Evolutionary conservation across 2,329 filamentous ascomycete species (phyloP).

Genomic region (Aspergillus melleus): DNA sequence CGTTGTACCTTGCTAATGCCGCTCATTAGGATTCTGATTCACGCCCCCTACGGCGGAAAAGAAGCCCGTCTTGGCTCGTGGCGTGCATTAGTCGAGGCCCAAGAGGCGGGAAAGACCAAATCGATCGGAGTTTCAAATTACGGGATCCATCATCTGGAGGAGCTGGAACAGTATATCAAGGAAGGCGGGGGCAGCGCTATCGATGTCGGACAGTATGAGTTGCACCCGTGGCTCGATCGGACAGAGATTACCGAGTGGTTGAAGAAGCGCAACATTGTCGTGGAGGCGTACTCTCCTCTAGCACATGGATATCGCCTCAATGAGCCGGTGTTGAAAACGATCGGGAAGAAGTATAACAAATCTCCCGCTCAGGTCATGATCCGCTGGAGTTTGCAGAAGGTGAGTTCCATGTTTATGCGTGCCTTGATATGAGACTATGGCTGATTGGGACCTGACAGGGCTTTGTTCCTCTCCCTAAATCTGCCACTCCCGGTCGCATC

Average conservation of each 20-base stretch:
- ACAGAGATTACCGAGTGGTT: slow-evolving; percentile 66
- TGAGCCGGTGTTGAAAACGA: slow-evolving; percentile 60
- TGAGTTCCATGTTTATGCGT: slow-evolving; percentile 39
- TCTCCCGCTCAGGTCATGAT: slow-evolving; percentile 73
- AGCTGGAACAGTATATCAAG: slow-evolving; percentile 57
- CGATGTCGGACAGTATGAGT: slow-evolving; percentile 76
- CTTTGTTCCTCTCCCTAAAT: slow-evolving; percentile 65
- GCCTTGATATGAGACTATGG: slow-evolving; percentile 2
- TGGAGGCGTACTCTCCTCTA: slow-evolving; percentile 80
- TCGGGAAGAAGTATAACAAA: slow-evolving; percentile 69
- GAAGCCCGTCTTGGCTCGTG: slow-evolving; percentile 69
- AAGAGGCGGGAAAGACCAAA: slow-evolving; percentile 68
- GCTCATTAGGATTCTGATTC: slow-evolving; percentile 59
- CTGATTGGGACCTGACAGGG: slow-evolving; percentile 41
- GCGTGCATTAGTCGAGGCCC: slow-evolving; percentile 74
- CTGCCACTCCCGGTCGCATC: slow-evolving; percentile 59
- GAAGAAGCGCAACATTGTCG: slow-evolving; percentile 63
- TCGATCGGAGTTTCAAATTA: slow-evolving; percentile 78
- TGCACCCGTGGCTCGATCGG: slow-evolving; percentile 80
- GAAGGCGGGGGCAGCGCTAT: slow-evolving; percentile 63
- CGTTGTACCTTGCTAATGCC: not conserved
- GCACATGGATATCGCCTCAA: slow-evolving; percentile 69
- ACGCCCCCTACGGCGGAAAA: slow-evolving; percentile 75
- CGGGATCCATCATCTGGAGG: slow-evolving; percentile 71
- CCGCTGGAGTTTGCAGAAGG: slow-evolving; percentile 79